phyloP scores from a whole-genome alignment of 2,329 filamentous ascomycete genomes.

The Zopfia rhizophila region DNA sequence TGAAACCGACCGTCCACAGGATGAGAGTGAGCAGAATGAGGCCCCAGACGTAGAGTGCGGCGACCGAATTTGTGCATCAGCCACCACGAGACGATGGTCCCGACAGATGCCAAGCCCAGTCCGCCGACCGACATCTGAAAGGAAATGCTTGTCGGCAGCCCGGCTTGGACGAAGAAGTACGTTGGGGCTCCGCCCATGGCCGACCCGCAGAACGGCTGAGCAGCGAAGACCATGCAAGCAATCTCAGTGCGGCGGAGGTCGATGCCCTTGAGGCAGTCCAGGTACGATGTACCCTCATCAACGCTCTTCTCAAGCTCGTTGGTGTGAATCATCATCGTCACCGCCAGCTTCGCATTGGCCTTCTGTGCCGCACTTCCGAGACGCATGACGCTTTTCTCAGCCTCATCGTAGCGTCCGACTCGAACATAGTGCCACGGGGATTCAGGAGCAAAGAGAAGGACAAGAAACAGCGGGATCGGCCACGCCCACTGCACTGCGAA shows the following conservation, averaged over 20 bases:
- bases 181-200: conserved; percentile 43
- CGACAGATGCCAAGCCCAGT: conserved; percentile 65
- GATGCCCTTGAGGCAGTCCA: conserved; percentile 82
- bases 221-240: conserved; percentile 61
- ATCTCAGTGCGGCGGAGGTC: conserved; percentile 82
- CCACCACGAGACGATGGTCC: conserved; percentile 79
- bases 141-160: conserved; percentile 48
- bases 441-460: conserved; percentile 74
- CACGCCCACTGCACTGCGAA: conserved; percentile 80
- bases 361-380: conserved; percentile 5
- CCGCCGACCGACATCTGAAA: conserved; percentile 61
- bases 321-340: conserved; percentile 90
- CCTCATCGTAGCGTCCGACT: conserved; percentile 68
- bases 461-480: conserved; percentile 71
- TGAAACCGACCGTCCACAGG: conserved; percentile 78
- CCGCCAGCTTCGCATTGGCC: conserved; percentile 55
- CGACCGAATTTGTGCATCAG: conserved; percentile 81
- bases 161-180: conserved; percentile 57
- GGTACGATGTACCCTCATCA: conserved; percentile 71
- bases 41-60: conserved; percentile 79
- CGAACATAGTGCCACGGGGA: conserved; percentile 78
- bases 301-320: conserved; percentile 79
- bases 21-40: conserved; percentile 69
- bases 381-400: conserved; percentile 55
- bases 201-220: conserved; percentile 46